phyloP scores from a whole-genome alignment of 1,139 yeast species.

The Sugiyamaella paludigena region DNA sequence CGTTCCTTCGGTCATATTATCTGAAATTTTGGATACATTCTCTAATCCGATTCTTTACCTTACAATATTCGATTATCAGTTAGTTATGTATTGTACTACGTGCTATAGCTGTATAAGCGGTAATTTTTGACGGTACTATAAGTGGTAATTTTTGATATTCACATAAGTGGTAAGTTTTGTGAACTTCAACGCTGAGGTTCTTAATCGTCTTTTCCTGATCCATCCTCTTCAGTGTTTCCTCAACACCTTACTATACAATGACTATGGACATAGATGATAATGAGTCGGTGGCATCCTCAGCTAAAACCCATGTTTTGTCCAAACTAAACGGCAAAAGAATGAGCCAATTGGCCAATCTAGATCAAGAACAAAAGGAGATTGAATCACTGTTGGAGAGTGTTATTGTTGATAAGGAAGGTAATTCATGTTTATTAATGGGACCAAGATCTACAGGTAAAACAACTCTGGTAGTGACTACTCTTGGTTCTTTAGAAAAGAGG shows the following conservation, averaged over 20 bases:
- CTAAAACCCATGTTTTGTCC: constrained; percentile 24
- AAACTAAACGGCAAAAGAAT: constrained; percentile 28
- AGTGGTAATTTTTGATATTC: too few relatives aligned
- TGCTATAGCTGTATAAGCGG: too few relatives aligned
- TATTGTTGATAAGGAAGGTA: constrained; percentile 68
- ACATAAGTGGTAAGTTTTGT: too few relatives aligned
- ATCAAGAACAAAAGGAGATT: constrained; percentile 43
- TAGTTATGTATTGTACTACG: too few relatives aligned
- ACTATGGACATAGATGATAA: constrained; percentile 3
- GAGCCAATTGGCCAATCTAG: constrained; percentile 33
- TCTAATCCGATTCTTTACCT: too few relatives aligned
- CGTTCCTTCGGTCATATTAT: too few relatives aligned
- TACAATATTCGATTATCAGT: too few relatives aligned
- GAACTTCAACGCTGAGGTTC: too few relatives aligned
- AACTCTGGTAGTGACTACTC: constrained; percentile 55
- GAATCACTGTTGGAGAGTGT: constrained; percentile 62
- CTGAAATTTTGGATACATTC: too few relatives aligned
- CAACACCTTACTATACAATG: too few relatives aligned
- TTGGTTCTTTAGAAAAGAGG: constrained; percentile 45
- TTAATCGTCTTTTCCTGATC: background rate
- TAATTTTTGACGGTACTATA: too few relatives aligned
- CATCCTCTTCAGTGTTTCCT: background rate
- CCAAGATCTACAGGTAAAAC: constrained; percentile 81
- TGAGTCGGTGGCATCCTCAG: background rate
- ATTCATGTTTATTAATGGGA: constrained; percentile 76